Conservation (phyloP, 768 basidiomycete genomes). For the Xerocomellus chrysenteron region DNA sequence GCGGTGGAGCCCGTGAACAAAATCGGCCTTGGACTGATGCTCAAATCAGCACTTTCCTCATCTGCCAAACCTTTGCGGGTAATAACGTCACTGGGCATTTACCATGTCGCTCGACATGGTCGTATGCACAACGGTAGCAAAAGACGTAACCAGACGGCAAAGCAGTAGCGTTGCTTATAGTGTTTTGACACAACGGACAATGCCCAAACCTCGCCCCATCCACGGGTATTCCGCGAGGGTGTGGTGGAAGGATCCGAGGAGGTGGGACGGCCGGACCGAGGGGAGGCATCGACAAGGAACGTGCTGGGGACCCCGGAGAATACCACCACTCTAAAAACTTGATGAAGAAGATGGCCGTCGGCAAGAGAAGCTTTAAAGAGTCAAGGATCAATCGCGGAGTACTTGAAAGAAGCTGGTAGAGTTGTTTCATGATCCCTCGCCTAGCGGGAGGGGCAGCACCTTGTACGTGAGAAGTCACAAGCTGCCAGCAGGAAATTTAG, state of each 20-base stretch:
- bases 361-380: slow-evolving; percentile 75
- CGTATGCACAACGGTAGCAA: slow-evolving; percentile 89
- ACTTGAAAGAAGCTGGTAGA: slow-evolving; percentile 47
- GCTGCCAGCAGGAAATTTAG: slow-evolving; percentile 14
- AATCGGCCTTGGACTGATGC: not conserved
- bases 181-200: slow-evolving; percentile 76
- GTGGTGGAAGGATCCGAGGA: slow-evolving; percentile 71
- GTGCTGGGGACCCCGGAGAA: slow-evolving; percentile 85
- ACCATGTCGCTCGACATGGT: slow-evolving; percentile 72
- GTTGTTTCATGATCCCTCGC: slow-evolving; percentile 39
- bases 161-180: slow-evolving; percentile 83
- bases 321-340: slow-evolving; percentile 99
- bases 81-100: slow-evolving; percentile 87
- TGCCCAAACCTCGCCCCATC: slow-evolving; percentile 67
- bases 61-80: slow-evolving; percentile 72
- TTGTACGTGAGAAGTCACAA: slow-evolving; percentile 13
- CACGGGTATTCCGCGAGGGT: slow-evolving; percentile 69
- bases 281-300: slow-evolving; percentile 59
- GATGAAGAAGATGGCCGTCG: slow-evolving; percentile 90
- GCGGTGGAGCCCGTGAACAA: not conserved
- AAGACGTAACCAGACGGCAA: slow-evolving; percentile 93
- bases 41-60: slow-evolving; percentile 84
- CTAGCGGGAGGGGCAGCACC: slow-evolving; percentile 22
- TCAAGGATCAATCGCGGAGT: slow-evolving; percentile 70
- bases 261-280: slow-evolving; percentile 74